Evolutionary conservation across 768 basidiomycete genomes (phyloP).

Genomic region (Collybia sp.): DNA sequence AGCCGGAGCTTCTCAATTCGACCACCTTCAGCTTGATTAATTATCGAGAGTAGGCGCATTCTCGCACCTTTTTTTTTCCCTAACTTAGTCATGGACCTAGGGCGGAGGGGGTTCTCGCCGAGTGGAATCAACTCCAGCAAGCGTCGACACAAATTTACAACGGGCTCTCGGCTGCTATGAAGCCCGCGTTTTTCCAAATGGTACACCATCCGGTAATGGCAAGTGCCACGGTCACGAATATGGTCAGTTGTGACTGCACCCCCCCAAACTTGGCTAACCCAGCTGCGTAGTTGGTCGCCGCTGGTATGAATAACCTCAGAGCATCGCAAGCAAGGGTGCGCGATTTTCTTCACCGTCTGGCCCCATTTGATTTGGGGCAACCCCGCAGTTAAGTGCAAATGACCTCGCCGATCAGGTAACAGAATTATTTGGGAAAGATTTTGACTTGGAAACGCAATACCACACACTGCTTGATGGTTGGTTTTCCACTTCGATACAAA

Average conservation of each 20-base stretch:
- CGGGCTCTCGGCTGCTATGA: constrained; percentile 35
- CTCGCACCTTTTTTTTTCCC: neutral
- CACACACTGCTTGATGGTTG: neutral
- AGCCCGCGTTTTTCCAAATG: constrained; percentile 69
- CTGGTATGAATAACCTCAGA: constrained; percentile 56
- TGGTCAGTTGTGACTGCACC: constrained; percentile 23
- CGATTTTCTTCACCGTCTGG: neutral
- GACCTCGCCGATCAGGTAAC: neutral
- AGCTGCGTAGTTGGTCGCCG: constrained; percentile 36
- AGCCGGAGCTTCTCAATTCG: constrained; percentile 60
- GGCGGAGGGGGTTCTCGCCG: constrained; percentile 49
- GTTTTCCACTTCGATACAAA: neutral
- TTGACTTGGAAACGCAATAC: neutral
- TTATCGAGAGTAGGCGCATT: constrained; percentile 57
- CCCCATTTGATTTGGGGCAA: neutral
- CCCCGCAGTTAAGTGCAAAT: neutral
- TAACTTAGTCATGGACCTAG: constrained; percentile 22
- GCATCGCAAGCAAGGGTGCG: constrained; percentile 55
- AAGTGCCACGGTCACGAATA: constrained; percentile 49
- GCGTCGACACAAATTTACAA: constrained; percentile 54
- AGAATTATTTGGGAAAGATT: neutral
- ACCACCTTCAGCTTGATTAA: constrained; percentile 61
- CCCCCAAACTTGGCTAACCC: neutral
- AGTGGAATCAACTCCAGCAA: constrained; percentile 43
- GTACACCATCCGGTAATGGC: constrained; percentile 63